phyloP scores from a whole-genome alignment of 768 basidiomycete species.

The Clitopilus hobsonii region DNA sequence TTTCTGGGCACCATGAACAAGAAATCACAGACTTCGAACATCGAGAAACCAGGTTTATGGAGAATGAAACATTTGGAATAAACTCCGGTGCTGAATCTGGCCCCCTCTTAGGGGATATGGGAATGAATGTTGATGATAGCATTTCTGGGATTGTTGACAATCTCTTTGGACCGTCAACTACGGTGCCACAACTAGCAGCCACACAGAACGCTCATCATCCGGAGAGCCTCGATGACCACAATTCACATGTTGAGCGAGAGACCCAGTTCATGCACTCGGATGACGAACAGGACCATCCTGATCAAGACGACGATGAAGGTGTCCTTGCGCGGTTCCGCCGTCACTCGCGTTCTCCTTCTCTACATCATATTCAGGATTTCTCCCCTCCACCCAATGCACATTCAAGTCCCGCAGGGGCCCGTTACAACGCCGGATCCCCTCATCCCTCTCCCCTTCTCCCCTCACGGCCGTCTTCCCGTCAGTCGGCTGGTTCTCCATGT shows the following conservation, averaged over 20 bases:
- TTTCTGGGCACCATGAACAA: slow-evolving; percentile 22
- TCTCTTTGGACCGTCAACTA: slow-evolving; percentile 46
- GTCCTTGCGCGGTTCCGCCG: neutral
- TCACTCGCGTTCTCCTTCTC: neutral
- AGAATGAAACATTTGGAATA: slow-evolving; percentile 39
- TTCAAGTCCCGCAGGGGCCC: neutral
- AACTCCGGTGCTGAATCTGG: slow-evolving; percentile 35
- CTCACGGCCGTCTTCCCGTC: neutral
- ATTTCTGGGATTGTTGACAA: slow-evolving; percentile 71
- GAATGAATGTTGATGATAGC: slow-evolving; percentile 47
- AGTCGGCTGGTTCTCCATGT: neutral
- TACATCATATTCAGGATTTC: neutral
- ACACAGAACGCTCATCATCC: neutral
- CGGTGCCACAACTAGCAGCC: neutral
- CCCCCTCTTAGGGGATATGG: slow-evolving; percentile 26
- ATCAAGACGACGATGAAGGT: neutral
- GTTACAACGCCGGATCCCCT: neutral
- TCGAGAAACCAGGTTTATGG: slow-evolving; percentile 19
- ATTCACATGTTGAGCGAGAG: neutral
- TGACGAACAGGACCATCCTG: neutral
- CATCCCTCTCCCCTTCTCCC: neutral
- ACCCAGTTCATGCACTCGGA: neutral
- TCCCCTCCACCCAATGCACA: neutral
- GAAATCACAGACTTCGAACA: slow-evolving; percentile 8
- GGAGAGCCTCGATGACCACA: neutral